Evolutionary conservation across 306 rosid genomes (phyloP).

Genomic region (Pachyrhizus erosus): DNA sequence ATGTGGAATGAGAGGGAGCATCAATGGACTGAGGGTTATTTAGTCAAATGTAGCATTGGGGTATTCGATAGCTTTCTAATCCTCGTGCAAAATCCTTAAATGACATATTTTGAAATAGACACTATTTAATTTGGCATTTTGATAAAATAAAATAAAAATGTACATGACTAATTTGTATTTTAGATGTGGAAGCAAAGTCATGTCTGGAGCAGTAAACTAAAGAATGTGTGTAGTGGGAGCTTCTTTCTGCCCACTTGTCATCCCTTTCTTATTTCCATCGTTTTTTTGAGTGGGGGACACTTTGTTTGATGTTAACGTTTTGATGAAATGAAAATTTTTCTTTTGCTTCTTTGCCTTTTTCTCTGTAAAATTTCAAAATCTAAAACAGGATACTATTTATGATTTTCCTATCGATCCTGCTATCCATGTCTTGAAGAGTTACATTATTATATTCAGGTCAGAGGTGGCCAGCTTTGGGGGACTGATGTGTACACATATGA

Average conservation of each 20-base stretch:
- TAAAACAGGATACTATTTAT: not conserved
- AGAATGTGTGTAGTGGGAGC: not conserved
- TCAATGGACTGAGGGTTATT: too few relatives aligned
- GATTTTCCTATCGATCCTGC: slow-evolving; percentile 1
- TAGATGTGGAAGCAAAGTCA: slow-evolving; percentile 17
- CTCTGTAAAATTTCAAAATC: not conserved
- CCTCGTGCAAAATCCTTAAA: slow-evolving; percentile 4
- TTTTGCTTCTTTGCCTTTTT: slow-evolving; percentile 2
- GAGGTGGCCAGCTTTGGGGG: slow-evolving; percentile 99
- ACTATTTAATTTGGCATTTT: not conserved
- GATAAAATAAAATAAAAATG: slow-evolving; percentile 17
- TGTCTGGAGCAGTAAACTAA: slow-evolving; percentile 13
- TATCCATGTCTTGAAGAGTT: slow-evolving; percentile 43
- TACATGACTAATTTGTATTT: slow-evolving; percentile 17
- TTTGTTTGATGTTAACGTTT: slow-evolving; percentile 28
- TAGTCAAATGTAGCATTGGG: not conserved
- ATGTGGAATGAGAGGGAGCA: not conserved
- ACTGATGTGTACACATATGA: slow-evolving; percentile 95
- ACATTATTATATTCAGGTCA: slow-evolving; percentile 69
- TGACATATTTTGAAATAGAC: not conserved
- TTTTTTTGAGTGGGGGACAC: not conserved
- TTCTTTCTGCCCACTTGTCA: not conserved
- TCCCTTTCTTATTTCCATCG: slow-evolving; percentile 3
- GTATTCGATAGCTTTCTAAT: not conserved
- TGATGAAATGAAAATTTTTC: slow-evolving; percentile 19